Evolutionary conservation across 1,284 basidiomycete species (phyloP).

Genomic region (Tylopilus orsonianus): DNA sequence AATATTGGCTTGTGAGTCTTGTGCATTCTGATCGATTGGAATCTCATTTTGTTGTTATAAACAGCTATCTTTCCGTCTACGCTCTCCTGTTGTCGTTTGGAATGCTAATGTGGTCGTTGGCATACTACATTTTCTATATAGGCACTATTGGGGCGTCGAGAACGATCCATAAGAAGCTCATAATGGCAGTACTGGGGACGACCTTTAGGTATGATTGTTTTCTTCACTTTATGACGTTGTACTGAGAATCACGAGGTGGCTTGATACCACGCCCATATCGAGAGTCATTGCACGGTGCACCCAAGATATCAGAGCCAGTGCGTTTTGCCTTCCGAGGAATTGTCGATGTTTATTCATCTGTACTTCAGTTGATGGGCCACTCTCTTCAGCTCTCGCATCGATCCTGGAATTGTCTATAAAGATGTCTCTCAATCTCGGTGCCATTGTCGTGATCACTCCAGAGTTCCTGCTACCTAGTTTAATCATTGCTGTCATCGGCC

Average conservation of each 20-base stretch:
- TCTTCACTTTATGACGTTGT: not conserved
- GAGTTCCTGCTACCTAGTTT: conserved; percentile 25
- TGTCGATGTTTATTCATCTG: not conserved
- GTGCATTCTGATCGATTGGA: not conserved
- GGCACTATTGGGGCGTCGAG: not conserved
- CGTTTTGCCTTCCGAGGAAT: not conserved
- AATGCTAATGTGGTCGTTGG: not conserved
- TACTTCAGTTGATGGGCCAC: not conserved
- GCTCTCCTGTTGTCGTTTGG: not conserved
- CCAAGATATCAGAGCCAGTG: conserved; percentile 3
- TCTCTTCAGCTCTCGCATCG: not conserved
- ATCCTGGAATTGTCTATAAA: not conserved
- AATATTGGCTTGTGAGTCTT: not conserved
- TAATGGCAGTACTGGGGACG: not conserved
- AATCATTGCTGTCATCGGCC: conserved; percentile 43
- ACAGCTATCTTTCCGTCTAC: not conserved
- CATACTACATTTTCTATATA: not conserved
- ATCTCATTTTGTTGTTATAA: not conserved
- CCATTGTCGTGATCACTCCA: conserved; percentile 1
- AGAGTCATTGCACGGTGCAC: conserved; percentile 1
- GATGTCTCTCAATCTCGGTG: conserved; percentile 1
- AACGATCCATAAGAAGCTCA: not conserved
- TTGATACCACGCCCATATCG: not conserved
- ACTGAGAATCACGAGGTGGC: not conserved
- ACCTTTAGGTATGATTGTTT: not conserved